Evolutionary conservation across 2,329 filamentous ascomycete species (phyloP), one percentile per base, ranked within the genome.

Genomic region (Apiospora arundinis): DNA sequence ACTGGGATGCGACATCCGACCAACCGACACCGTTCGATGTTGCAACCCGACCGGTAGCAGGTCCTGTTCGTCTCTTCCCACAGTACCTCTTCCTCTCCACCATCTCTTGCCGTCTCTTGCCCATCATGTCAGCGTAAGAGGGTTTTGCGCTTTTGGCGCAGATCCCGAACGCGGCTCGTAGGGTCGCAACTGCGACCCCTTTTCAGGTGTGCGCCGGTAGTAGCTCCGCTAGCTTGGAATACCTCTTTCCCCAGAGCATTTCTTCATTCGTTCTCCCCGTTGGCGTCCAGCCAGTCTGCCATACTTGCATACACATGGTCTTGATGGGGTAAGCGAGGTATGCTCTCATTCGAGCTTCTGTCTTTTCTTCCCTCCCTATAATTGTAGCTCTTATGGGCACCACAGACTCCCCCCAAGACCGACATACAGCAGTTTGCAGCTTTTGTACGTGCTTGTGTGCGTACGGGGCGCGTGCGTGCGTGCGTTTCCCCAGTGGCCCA

Each of bases 151-250:
- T 63, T 23, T 28, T 63, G 56, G 56, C 56, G 56, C 56, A n/a
- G 32, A 40, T 63, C 18, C 56, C 32, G 28, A 37, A 18, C 8
- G 11, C 18, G 52, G 23, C 52, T 37, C 25, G 52, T 60, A 60
- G 56, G 52, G 56, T 63, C 32, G 56, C 56, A 63, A 40, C 9
- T 63, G 56, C 56, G 32, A 40, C 56, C 56, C 32, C 21, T 63
- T 40, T 37, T 63, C 56, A 63, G 56, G 56, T 63, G 56, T 40
- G 56, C 14, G 56, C 56, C 56, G 56, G 56, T 63, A 63, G 32
- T 63, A 63, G 56, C 12, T 63, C 32, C 56, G 16, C 56, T 63
- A 63, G 56, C 56, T 63, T 56, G 12, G 7, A 18, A 11, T n/a
- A 9, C 21, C 40, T 21, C 32, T 40, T 40, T 0, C 32, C 32